Evolutionary conservation across 2,329 filamentous ascomycete species (phyloP).

Genomic region (Tolypocladium cylindrosporum): DNA sequence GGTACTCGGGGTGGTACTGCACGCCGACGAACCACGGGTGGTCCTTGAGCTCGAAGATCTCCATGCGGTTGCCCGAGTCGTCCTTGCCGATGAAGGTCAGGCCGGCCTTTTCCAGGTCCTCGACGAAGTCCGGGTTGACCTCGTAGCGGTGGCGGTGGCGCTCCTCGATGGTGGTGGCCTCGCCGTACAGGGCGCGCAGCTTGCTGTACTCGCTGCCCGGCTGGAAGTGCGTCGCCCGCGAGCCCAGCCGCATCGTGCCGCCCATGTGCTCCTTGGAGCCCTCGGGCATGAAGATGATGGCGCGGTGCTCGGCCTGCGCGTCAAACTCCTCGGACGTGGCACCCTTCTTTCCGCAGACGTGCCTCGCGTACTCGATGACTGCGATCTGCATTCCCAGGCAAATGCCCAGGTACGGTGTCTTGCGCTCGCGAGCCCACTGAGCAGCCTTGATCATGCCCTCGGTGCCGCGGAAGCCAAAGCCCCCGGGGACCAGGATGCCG

Average conservation of each 20-base stretch:
- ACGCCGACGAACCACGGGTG: conserved; percentile 78
- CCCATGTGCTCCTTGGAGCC: conserved; percentile 49
- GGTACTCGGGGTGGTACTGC: conserved; percentile 84
- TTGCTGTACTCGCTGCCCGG: conserved; percentile 66
- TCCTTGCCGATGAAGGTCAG: conserved; percentile 74
- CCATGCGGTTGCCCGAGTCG: conserved; percentile 68
- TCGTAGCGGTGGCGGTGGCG: conserved; percentile 86
- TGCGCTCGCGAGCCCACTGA: conserved; percentile 77
- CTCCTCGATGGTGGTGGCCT: conserved; percentile 48
- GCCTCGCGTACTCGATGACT: conserved; percentile 78
- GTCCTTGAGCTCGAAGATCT: conserved; percentile 71
- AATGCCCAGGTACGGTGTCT: conserved; percentile 76
- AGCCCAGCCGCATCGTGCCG: conserved; percentile 79
- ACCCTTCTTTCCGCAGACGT: conserved; percentile 53
- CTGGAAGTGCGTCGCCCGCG: conserved; percentile 67
- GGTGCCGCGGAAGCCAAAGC: conserved; percentile 72
- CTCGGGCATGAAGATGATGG: conserved; percentile 91
- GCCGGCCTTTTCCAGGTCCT: conserved; percentile 56
- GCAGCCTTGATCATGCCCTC: conserved; percentile 85
- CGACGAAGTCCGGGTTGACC: conserved; percentile 72
- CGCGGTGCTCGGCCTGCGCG: conserved; percentile 49
- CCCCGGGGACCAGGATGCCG: conserved; percentile 50
- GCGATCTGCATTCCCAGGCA: conserved; percentile 91
- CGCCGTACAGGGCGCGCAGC: conserved; percentile 65
- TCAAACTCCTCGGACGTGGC: conserved; percentile 48